phyloP scores from a whole-genome alignment of 805 yeast genomes.

The Candida railenensis region DNA sequence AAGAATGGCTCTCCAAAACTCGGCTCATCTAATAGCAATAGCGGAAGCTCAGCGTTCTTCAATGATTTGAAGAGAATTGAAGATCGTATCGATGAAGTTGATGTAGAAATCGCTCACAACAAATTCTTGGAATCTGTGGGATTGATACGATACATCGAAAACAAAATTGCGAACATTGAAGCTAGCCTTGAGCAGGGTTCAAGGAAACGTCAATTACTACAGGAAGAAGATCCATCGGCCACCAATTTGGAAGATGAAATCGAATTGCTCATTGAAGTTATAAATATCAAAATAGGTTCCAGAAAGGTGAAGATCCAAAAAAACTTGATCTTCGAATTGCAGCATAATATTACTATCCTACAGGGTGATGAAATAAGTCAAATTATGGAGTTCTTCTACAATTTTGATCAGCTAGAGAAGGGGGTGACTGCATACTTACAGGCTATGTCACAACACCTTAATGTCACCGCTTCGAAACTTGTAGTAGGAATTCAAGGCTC shows the following conservation, averaged over 20 bases:
- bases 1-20: constrained; percentile 14
- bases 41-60: constrained; percentile 21
- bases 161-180: constrained; percentile 28
- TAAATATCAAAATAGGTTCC: constrained; percentile 38
- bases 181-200: constrained; percentile 15
- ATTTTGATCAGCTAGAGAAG: constrained; percentile 33
- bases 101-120: constrained; percentile 62
- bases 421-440: constrained; percentile 34
- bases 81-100: constrained; percentile 66
- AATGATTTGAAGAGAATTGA: constrained; percentile 54
- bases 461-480: constrained; percentile 31
- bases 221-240: constrained; percentile 1
- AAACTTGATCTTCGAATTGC: constrained; percentile 36
- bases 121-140: constrained; percentile 49
- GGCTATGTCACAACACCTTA: constrained; percentile 32
- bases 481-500: constrained; percentile 42
- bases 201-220: background rate
- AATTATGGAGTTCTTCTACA: constrained; percentile 36
- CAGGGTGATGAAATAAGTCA: constrained; percentile 28
- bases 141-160: constrained; percentile 35
- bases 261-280: constrained; percentile 36
- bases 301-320: constrained; percentile 37
- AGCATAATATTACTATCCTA: constrained; percentile 30
- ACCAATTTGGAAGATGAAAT: constrained; percentile 18
- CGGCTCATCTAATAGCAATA: background rate